Evolutionary conservation across 2,329 filamentous ascomycete species (phyloP), one percentile per base, ranked within the genome.

Genomic region (Metarhizium guizhouense): DNA sequence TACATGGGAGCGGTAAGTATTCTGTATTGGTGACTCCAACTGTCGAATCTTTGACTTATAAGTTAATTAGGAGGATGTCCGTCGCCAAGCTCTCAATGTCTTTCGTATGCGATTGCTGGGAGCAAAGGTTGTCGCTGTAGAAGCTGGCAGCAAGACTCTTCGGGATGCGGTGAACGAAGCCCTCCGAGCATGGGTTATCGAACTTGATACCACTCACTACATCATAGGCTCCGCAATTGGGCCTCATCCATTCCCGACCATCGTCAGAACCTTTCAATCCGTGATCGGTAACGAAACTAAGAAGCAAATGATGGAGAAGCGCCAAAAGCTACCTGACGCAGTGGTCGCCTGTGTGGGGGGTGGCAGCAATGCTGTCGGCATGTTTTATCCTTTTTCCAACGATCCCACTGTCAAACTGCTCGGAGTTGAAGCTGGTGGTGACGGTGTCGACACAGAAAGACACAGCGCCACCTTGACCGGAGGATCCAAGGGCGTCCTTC

Each of bases 41-140:
- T 16, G 14, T 38, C 11, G 11, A 10, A 52, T 6, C 6, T 30
- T 45, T 49, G 18, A 59, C 66, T 68, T 62, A 71, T 56, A 51
- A 25, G 1, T 14, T n/a, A 18, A 34, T 53, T 53, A 77, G 66
- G 94, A 99, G 75, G 94, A 99, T 67, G 94, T 97, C 53, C 87
- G 94, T 57, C 86, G 94, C 63, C 94, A 99, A 72, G 93, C 94
- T 2, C 80, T 99, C 57, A 99, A 99, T 72, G 94, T 99, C 43
- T 99, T 99, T 83, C 88, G 94, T 48, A 99, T 99, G 83, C 94
- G 95, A 72, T 82, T 99, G 11, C 86, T 99, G 6, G 94, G 94
- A 57, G 94, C 94, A 52, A 87, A 88, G 63, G 94, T 99, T 47
- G 82, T 99, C 45, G 87, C 94, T 4, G 94, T 99, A 49, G 91